These are phyloP conservation scores for Saitozyma podzolica DNA, from an alignment of 768 basidiomycete genomes.

Conservation along the genomic window DNA sequence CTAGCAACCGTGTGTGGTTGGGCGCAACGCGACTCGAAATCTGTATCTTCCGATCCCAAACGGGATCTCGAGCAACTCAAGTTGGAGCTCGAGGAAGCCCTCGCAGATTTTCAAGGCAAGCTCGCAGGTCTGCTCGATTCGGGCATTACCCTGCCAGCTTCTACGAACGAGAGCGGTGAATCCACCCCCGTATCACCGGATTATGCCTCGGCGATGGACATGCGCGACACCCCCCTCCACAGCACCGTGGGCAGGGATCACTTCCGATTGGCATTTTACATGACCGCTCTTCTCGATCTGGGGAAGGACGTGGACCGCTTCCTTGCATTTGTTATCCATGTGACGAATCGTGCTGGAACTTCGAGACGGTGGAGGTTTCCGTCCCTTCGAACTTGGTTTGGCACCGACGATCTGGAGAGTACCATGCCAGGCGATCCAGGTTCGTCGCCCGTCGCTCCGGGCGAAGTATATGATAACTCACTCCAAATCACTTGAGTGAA, in stretches of 20 bases:
- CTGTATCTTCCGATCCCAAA: neutral
- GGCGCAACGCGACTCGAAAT: no score
- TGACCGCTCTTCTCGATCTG: constrained; percentile 41
- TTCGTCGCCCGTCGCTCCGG: neutral
- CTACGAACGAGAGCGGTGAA: no score
- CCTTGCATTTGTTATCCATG: constrained; percentile 1
- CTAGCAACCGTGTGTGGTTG: no score
- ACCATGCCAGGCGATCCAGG: neutral
- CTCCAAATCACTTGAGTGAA: no score
- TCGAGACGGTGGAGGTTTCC: neutral
- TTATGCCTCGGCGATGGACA: neutral
- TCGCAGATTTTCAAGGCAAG: constrained; percentile 6
- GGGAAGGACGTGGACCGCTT: constrained; percentile 31
- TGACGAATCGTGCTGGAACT: neutral
- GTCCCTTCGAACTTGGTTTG: neutral
- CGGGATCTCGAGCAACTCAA: neutral
- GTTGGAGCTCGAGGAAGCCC: constrained; percentile 7
- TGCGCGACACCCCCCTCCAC: neutral
- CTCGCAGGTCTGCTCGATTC: constrained; percentile 11
- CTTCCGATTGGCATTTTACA: constrained; percentile 43
- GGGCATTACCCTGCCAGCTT: no score
- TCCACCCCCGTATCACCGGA: no score
- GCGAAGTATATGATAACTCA: neutral
- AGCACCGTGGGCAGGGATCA: constrained; percentile 15
- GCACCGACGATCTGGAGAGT: neutral